Conservation (phyloP, 768 basidiomycete genomes). For the Scleroderma bovista region DNA sequence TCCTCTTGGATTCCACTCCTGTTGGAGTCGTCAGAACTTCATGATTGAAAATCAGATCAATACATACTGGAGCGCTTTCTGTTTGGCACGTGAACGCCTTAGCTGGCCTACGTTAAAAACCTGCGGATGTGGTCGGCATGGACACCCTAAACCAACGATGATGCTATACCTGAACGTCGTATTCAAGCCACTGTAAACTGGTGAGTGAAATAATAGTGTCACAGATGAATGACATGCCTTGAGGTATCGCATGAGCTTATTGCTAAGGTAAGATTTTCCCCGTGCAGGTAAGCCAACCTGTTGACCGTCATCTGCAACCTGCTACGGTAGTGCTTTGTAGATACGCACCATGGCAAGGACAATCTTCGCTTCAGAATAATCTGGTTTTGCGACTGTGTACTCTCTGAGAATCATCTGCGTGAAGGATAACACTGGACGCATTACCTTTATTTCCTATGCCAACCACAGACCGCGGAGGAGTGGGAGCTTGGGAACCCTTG, state of each 20-base stretch:
- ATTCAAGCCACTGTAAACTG: constrained; percentile 85
- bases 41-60: constrained; percentile 10
- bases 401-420: not conserved
- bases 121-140: constrained; percentile 31
- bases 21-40: constrained; percentile 4
- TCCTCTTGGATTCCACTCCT: constrained; percentile 86
- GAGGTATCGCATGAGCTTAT: constrained; percentile 95
- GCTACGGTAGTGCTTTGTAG: not conserved
- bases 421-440: not conserved
- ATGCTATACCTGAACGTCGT: constrained; percentile 77
- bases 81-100: constrained; percentile 77
- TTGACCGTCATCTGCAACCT: not conserved
- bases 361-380: constrained; percentile 98
- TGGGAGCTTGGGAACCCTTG: constrained; percentile 65
- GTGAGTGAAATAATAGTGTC: constrained; percentile 1
- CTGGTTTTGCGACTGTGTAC: constrained; percentile 81
- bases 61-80: constrained; percentile 66
- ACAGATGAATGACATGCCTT: constrained; percentile 48
- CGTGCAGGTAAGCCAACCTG: constrained; percentile 96
- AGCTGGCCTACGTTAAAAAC: constrained; percentile 99
- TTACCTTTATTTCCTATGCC: constrained; percentile 87
- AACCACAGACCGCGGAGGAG: constrained; percentile 77
- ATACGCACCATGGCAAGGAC: constrained; percentile 86
- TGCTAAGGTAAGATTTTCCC: constrained; percentile 97
- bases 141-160: not conserved